These are phyloP conservation scores for Arthrobotrys musiformis DNA, from an alignment of 2,329 filamentous ascomycete species.

Conservation along the genomic window DNA sequence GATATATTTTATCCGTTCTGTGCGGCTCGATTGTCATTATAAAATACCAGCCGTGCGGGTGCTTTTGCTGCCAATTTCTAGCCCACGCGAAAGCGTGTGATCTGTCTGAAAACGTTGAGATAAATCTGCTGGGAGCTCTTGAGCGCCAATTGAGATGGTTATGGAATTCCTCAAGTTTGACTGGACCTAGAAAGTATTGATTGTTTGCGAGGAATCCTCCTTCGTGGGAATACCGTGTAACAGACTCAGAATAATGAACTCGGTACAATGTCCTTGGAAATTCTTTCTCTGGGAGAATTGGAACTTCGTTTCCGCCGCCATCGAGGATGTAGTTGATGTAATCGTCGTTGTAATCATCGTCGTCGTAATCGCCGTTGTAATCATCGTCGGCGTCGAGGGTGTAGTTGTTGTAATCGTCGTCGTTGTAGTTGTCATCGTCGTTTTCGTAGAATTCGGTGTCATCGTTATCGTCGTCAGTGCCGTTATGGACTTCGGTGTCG, in stretches of 20 bases:
- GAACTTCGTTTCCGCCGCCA: neutral
- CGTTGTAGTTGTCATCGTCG: neutral
- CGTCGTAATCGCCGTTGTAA: neutral
- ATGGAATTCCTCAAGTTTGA: neutral
- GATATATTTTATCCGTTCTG: neutral
- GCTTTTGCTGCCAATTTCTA: slow-evolving; percentile 4
- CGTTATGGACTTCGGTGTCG: neutral
- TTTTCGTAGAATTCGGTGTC: neutral
- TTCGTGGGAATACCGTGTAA: neutral
- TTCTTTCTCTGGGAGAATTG: slow-evolving; percentile 6
- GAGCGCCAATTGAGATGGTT: slow-evolving; percentile 10
- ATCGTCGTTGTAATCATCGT: neutral
- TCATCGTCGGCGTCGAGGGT: neutral
- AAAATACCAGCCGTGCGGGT: neutral
- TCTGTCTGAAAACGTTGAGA: slow-evolving; percentile 15
- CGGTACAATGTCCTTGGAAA: neutral
- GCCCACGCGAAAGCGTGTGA: neutral
- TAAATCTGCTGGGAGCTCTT: neutral
- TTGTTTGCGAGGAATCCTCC: slow-evolving; percentile 2
- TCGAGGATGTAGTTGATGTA: neutral
- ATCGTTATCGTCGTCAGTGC: neutral
- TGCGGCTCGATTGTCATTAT: slow-evolving; percentile 4
- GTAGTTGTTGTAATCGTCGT: too few species aligned
- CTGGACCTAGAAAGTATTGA: neutral
- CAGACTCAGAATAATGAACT: neutral